Percentiles rank a stretch among this genome's conserved stretches.
These are phyloP conservation scores for Galerina marginata DNA, from an alignment of 768 basidiomycete genomes.

Conservation along the genomic window DNA sequence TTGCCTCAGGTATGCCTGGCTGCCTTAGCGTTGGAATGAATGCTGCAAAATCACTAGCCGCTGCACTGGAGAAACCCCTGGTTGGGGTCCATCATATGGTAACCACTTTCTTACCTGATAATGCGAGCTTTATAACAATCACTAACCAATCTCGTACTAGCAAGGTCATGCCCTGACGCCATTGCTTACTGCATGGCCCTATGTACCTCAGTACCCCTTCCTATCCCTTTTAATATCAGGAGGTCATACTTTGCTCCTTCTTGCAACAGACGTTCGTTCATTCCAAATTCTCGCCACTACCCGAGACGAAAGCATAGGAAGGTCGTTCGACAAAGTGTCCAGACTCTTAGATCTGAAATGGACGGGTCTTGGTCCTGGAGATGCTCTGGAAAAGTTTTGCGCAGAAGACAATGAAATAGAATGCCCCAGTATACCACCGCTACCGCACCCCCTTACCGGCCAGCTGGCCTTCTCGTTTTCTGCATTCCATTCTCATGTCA, in stretches of 20 bases:
- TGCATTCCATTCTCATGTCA: conserved; percentile 74
- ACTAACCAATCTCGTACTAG: conserved; percentile 42
- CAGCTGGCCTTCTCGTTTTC: conserved; percentile 79
- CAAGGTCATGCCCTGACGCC: conserved; percentile 93
- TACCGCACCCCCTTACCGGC: conserved; percentile 56
- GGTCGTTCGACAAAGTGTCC: conserved; percentile 84
- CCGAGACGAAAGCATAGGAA: conserved; percentile 76
- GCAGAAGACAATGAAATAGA: conserved; percentile 35
- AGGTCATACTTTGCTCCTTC: conserved; percentile 90
- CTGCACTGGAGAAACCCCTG: conserved; percentile 75
- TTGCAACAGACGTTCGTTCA: conserved; percentile 59
- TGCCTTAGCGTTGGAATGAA: conserved; percentile 82
- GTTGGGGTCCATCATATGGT: conserved; percentile 98
- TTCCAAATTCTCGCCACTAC: conserved; percentile 81
- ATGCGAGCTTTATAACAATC: neutral
- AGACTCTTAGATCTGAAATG: conserved; percentile 71
- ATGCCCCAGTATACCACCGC: conserved; percentile 38
- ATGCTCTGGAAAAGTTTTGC: conserved; percentile 81
- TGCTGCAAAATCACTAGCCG: conserved; percentile 86
- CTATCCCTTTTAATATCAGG: conserved; percentile 89
- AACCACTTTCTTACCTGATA: conserved; percentile 18
- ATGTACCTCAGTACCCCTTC: conserved; percentile 77
- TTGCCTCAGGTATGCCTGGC: conserved; percentile 67
- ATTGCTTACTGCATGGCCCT: conserved; percentile 60
- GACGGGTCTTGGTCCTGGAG: conserved; percentile 70